phyloP scores from a whole-genome alignment of 108 stramenopile genomes.

The Skeletonema costatum region DNA sequence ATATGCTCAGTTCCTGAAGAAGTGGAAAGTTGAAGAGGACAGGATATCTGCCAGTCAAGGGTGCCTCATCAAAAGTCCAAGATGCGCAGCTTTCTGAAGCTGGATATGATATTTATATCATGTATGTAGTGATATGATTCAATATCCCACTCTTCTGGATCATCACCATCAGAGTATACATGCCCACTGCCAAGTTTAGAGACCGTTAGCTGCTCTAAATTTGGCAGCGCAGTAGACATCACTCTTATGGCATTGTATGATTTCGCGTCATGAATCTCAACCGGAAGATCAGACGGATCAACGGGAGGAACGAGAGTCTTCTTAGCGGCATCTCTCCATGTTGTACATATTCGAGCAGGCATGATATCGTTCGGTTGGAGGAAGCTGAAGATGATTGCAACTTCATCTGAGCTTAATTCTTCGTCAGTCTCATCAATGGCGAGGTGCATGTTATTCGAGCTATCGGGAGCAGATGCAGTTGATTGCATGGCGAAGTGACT shows the following conservation, averaged over 20 bases:
- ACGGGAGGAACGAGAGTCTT: slow-evolving; percentile 1
- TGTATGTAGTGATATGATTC: background rate
- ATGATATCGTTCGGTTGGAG: background rate
- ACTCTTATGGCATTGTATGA: background rate
- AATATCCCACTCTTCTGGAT: background rate
- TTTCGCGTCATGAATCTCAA: too few relatives aligned
- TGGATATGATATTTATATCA: background rate
- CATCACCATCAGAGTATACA: background rate
- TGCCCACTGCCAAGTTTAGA: background rate
- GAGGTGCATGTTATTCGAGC: too few relatives aligned
- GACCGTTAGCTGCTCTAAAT: background rate
- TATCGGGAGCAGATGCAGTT: too few relatives aligned
- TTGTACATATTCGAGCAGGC: slow-evolving; percentile 4
- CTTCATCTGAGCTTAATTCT: too few relatives aligned
- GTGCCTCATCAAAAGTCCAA: background rate
- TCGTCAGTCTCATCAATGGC: too few relatives aligned
- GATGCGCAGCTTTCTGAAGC: background rate
- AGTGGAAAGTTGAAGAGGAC: background rate
- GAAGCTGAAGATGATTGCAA: slow-evolving; percentile 6
- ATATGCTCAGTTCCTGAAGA: background rate
- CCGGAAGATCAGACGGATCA: too few relatives aligned
- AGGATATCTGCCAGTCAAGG: slow-evolving; percentile 1
- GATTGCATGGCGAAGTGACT: too few relatives aligned
- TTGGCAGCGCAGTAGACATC: background rate
- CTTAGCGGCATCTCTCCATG: slow-evolving; percentile 2